phyloP scores from a whole-genome alignment of 257 asterid genomes.

The Solanum stenotomum region DNA sequence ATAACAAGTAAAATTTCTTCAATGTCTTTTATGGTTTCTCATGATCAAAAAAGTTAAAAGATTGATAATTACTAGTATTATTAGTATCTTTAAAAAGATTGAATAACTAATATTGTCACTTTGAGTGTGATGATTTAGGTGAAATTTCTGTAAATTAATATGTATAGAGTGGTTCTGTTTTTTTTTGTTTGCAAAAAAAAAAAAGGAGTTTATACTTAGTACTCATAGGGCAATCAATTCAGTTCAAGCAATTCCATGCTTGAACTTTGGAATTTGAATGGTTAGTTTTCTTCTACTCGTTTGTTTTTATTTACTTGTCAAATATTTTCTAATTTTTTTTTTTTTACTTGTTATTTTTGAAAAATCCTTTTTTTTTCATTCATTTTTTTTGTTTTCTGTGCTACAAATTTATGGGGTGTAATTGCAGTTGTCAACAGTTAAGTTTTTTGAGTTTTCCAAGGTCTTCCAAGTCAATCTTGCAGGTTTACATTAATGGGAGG shows the following conservation, averaged over 20 bases:
- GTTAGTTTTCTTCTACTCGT: not conserved
- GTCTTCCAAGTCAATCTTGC: not conserved
- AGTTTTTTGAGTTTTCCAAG: not conserved
- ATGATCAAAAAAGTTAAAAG: not conserved
- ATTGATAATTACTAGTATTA: not conserved
- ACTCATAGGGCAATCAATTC: not conserved
- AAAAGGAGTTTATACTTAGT: not conserved
- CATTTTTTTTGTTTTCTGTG: not conserved
- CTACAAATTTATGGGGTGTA: not conserved
- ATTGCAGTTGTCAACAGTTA: not conserved
- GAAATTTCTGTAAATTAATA: not conserved
- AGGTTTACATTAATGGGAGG: not conserved
- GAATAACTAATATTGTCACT: not conserved
- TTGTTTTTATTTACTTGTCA: too few species aligned
- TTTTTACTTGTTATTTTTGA: too few species aligned
- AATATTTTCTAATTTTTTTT: too few species aligned
- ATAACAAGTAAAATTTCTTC: slow-evolving; percentile 23
- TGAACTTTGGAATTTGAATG: not conserved
- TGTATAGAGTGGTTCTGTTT: not conserved
- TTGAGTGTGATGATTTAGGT: not conserved
- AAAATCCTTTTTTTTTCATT: too few species aligned
- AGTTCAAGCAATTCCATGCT: not conserved
- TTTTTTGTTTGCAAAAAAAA: not conserved
- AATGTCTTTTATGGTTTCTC: not conserved
- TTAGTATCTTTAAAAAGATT: not conserved